A percentile compares a stretch with the other conserved stretches of the same genome.
Evolutionary conservation across 768 basidiomycete genomes (phyloP).

Genomic region (Mycena maculata): DNA sequence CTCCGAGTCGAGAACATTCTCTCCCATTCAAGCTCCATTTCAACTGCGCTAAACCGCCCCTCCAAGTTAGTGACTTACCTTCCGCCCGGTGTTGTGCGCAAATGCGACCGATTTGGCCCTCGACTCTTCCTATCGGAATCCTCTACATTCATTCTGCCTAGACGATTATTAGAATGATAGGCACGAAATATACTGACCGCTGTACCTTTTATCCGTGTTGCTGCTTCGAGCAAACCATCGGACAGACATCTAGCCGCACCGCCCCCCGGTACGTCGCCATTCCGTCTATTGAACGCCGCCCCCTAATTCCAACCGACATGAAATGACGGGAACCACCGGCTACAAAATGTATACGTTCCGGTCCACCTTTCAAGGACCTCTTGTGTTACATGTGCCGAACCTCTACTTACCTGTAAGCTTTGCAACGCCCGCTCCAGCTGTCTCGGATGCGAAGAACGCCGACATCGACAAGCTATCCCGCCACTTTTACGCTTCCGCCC

Average conservation of each 20-base stretch:
- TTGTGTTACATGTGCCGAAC: neutral
- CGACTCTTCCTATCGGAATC: neutral
- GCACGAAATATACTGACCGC: neutral
- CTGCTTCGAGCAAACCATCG: too few relatives aligned
- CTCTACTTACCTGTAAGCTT: constrained; percentile 7
- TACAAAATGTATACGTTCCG: too few relatives aligned
- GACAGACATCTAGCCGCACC: too few relatives aligned
- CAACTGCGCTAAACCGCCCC: neutral
- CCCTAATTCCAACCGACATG: too few relatives aligned
- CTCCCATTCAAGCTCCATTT: constrained; percentile 7
- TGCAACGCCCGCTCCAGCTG: constrained; percentile 14
- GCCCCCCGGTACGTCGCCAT: too few relatives aligned
- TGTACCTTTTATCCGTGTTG: neutral
- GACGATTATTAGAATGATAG: neutral
- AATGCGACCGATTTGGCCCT: neutral
- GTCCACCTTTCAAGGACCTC: too few relatives aligned
- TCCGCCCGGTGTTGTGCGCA: neutral
- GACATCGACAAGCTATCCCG: constrained; percentile 21
- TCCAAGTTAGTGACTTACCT: neutral
- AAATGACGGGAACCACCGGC: too few relatives aligned
- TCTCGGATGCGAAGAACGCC: constrained; percentile 29
- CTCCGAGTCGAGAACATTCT: constrained; percentile 13
- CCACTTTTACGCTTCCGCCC: constrained; percentile 24
- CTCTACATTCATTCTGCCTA: too few relatives aligned
- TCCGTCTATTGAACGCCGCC: too few relatives aligned